These are phyloP conservation scores for Polytrichum commune DNA, from an alignment of 225 moss, liverwort and hornwort species.

Conservation along the genomic window DNA sequence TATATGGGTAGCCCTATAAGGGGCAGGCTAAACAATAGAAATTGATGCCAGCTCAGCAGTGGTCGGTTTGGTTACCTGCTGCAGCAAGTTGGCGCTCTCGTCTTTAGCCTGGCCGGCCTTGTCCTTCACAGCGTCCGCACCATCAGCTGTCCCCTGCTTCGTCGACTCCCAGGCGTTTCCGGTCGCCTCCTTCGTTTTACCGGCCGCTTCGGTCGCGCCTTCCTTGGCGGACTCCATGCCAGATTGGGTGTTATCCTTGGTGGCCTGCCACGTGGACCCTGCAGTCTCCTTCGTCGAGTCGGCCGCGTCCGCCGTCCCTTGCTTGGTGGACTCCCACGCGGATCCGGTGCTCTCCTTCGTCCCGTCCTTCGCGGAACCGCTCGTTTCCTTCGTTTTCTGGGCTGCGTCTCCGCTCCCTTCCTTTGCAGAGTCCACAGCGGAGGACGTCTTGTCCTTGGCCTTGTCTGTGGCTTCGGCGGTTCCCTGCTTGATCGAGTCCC, in stretches of 20 bases:
- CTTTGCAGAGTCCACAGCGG: conserved; percentile 13
- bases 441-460: conserved; percentile 22
- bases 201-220: neutral
- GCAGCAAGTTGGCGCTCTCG: conserved; percentile 7
- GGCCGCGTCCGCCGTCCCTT: conserved; percentile 6
- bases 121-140: conserved; percentile 31
- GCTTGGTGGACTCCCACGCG: conserved; percentile 6
- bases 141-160: conserved; percentile 17
- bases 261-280: conserved; percentile 19
- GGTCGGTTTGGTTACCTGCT: conserved; percentile 20
- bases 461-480: conserved; percentile 9
- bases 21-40: too few relatives aligned
- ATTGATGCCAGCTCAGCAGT: too few relatives aligned
- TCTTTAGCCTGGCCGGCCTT: conserved; percentile 38
- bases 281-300: conserved; percentile 35
- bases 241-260: conserved; percentile 5
- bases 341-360: conserved; percentile 5
- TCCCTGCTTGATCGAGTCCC: conserved; percentile 26
- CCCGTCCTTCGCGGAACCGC: conserved; percentile 30
- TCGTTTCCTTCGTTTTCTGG: conserved; percentile 6
- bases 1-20: too few relatives aligned
- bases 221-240: conserved; percentile 8
- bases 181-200: conserved; percentile 18
- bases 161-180: conserved; percentile 28
- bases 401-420: neutral